Conservation (phyloP, 495 filamentous ascomycete genomes). For the Annulohypoxylon bovei region DNA sequence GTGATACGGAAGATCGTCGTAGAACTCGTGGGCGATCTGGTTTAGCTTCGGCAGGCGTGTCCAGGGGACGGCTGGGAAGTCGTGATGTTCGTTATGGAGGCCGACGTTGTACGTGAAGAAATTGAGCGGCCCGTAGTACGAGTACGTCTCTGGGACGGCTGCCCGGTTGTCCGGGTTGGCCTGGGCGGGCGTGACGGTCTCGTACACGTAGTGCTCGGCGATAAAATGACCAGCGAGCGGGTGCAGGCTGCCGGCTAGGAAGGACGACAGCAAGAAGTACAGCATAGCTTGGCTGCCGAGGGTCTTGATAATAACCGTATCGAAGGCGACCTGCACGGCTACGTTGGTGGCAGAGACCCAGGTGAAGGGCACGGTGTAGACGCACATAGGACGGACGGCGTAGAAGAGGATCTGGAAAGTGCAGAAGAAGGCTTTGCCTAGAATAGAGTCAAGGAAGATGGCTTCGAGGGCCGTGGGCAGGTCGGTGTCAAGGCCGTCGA, state of each 20-base stretch:
- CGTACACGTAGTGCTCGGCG: constrained; percentile 98
- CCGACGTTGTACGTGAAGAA: constrained; percentile 96
- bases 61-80: constrained; percentile 98
- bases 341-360: constrained; percentile 86
- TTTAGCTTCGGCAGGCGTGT: constrained; percentile 79
- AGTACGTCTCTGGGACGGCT: constrained; percentile 91
- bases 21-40: constrained; percentile 90
- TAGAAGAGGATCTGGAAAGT: constrained; percentile 99
- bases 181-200: constrained; percentile 66
- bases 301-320: constrained; percentile 69
- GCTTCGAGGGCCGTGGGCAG: constrained; percentile 93
- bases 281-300: constrained; percentile 67
- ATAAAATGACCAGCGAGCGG: constrained; percentile 98
- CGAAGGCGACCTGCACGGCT: constrained; percentile 77
- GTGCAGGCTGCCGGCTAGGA: constrained; percentile 93
- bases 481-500: constrained; percentile 95
- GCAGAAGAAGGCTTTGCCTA: constrained; percentile 98
- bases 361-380: constrained; percentile 90
- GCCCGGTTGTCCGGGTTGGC: constrained; percentile 67
- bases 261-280: constrained; percentile 87
- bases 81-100: constrained; percentile 97
- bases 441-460: constrained; percentile 91
- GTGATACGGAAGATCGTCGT: constrained; percentile 85
- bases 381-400: constrained; percentile 95
- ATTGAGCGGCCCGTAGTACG: constrained; percentile 95